phyloP scores from a whole-genome alignment of 2,329 filamentous ascomycete genomes.

The Pyricularia pennisetigena region DNA sequence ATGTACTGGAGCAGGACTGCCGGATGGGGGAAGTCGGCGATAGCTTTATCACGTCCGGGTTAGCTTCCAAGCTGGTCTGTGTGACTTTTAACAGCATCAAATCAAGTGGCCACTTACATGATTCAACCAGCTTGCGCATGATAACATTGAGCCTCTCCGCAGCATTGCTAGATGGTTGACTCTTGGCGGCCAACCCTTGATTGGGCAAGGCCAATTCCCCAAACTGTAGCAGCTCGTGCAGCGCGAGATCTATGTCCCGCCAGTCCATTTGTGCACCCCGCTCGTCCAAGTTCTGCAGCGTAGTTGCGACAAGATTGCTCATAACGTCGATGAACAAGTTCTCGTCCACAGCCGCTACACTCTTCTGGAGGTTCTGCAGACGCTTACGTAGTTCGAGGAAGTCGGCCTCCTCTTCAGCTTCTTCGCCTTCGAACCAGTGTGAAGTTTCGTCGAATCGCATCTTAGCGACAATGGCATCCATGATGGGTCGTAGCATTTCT shows the following conservation, averaged over 20 bases:
- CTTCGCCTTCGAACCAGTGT: slow-evolving; percentile 86
- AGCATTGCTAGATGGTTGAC: slow-evolving; percentile 67
- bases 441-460: slow-evolving; percentile 97
- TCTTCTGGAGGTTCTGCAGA: slow-evolving; percentile 84
- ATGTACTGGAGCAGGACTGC: slow-evolving; percentile 94
- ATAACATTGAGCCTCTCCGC: slow-evolving; percentile 77
- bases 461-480: slow-evolving; percentile 87
- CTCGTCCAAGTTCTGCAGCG: slow-evolving; percentile 71
- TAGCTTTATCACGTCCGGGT: slow-evolving; percentile 39
- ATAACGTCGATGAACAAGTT: slow-evolving; percentile 79
- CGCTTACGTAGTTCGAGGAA: slow-evolving; percentile 91
- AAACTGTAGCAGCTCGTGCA: slow-evolving; percentile 93
- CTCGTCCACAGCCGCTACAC: slow-evolving; percentile 82
- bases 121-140: slow-evolving; percentile 94
- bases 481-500: slow-evolving; percentile 75
- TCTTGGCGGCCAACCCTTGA: slow-evolving; percentile 78
- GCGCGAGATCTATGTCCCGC: slow-evolving; percentile 86
- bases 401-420: slow-evolving; percentile 92
- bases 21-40: slow-evolving; percentile 78
- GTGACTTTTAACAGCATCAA: neutral
- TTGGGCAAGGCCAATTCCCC: slow-evolving; percentile 88
- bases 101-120: slow-evolving; percentile 45
- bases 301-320: slow-evolving; percentile 77
- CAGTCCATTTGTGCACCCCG: slow-evolving; percentile 73
- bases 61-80: neutral